Conservation (phyloP, 2,329 filamentous ascomycete genomes). For the Amylocarpus encephaloides region DNA sequence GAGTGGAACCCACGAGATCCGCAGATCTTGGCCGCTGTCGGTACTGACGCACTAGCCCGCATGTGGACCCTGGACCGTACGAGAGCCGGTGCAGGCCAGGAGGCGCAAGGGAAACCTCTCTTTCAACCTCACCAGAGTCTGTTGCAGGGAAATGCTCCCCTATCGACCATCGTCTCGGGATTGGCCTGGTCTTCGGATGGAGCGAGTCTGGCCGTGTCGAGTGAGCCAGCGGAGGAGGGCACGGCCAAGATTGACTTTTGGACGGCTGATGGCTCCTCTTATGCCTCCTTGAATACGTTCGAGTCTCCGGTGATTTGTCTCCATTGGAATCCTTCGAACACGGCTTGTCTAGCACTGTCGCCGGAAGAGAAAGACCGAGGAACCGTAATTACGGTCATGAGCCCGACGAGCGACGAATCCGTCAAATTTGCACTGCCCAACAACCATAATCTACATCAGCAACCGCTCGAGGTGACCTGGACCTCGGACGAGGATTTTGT, state of each 20-base stretch:
- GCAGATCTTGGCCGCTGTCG: constrained; percentile 59
- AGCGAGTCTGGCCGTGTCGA: constrained; percentile 49
- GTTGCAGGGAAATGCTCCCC: constrained; percentile 47
- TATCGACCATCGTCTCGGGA: constrained; percentile 48
- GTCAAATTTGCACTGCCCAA: constrained; percentile 43
- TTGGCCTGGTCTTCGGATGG: constrained; percentile 57
- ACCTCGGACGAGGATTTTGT: constrained; percentile 52
- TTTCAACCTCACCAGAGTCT: constrained; percentile 37
- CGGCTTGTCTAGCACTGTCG: constrained; percentile 50
- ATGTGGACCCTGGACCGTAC: constrained; percentile 58
- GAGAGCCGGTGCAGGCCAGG: constrained; percentile 37
- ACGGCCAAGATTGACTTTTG: constrained; percentile 48
- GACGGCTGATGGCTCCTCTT: constrained; percentile 44
- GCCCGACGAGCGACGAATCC: constrained; percentile 10
- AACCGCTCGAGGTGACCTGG: constrained; percentile 54
- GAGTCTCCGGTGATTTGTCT: constrained; percentile 58
- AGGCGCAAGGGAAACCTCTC: constrained; percentile 26
- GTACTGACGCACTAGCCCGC: constrained; percentile 63
- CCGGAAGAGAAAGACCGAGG: constrained; percentile 47
- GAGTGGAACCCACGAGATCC: constrained; percentile 62
- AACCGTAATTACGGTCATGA: constrained; percentile 50
- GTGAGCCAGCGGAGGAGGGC: constrained; percentile 44
- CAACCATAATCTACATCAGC: constrained; percentile 44
- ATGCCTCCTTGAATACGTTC: constrained; percentile 49
- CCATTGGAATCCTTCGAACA: constrained; percentile 52